A percentile compares a stretch with the other conserved stretches of the same genome.
These are phyloP conservation scores for Salix exigua DNA, from an alignment of 345 rosid genomes.

Conservation along the genomic window DNA sequence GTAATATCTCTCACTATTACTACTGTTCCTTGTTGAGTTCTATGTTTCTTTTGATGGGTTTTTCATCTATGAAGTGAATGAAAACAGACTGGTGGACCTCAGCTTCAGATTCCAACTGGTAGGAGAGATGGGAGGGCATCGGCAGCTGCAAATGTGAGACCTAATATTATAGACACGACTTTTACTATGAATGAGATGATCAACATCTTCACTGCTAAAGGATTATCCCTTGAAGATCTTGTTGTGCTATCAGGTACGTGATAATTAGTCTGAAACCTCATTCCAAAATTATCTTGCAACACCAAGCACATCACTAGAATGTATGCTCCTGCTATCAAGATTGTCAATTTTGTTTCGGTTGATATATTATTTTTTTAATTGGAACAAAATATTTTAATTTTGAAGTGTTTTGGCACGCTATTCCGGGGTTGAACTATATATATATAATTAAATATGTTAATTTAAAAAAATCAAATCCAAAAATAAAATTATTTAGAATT, in stretches of 20 bases:
- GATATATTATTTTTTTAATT: too few species aligned
- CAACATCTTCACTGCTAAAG: constrained; percentile 56
- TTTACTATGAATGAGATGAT: constrained; percentile 66
- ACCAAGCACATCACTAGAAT: neutral
- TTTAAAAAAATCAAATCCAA: too few species aligned
- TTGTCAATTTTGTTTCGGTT: too few species aligned
- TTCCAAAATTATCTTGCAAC: neutral
- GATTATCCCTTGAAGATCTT: constrained; percentile 64
- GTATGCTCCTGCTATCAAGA: neutral
- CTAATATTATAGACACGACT: constrained; percentile 63
- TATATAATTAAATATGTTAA: too few species aligned
- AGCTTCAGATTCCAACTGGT: constrained; percentile 55
- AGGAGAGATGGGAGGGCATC: constrained; percentile 68
- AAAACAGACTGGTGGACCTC: constrained; percentile 65
- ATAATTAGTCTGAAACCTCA: neutral
- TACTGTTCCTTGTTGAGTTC: neutral
- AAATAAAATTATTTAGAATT: too few species aligned
- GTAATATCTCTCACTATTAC: constrained; percentile 24
- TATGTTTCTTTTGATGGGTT: neutral
- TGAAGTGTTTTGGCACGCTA: too few species aligned
- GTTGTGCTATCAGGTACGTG: constrained; percentile 58
- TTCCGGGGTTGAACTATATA: too few species aligned
- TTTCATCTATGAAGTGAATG: constrained; percentile 11
- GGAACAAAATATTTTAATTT: too few species aligned
- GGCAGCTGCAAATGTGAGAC: constrained; percentile 49